Evolutionary conservation across 805 yeast genomes (phyloP).

Genomic region (Metschnikowia continentalis): DNA sequence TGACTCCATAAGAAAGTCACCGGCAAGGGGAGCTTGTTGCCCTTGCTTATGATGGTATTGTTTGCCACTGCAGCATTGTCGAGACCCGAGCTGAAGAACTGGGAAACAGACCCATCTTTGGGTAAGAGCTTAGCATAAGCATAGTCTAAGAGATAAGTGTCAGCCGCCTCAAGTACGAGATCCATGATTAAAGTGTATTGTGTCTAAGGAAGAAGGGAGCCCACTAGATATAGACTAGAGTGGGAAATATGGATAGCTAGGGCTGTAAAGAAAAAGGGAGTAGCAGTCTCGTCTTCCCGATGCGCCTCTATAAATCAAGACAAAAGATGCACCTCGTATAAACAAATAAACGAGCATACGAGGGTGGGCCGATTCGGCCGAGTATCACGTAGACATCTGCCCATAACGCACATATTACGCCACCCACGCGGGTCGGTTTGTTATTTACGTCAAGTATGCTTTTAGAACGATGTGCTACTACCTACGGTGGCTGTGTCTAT

Average conservation of each 20-base stretch:
- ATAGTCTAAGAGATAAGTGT: conserved; percentile 69
- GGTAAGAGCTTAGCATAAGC: conserved; percentile 71
- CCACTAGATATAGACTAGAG: not conserved
- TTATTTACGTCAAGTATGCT: not conserved
- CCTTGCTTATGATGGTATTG: conserved; percentile 12
- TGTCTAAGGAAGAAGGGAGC: not conserved
- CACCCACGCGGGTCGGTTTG: not conserved
- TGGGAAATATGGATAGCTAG: not conserved
- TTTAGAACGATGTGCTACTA: not conserved
- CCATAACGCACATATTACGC: conserved; percentile 1
- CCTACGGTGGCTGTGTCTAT: not conserved
- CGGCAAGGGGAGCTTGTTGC: conserved; percentile 15
- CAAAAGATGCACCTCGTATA: conserved; percentile 2
- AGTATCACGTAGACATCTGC: conserved; percentile 3
- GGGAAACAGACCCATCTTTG: conserved; percentile 40
- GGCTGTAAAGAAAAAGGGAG: not conserved
- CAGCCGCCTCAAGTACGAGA: conserved; percentile 78
- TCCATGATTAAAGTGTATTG: conserved; percentile 54
- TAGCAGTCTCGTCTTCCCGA: not conserved
- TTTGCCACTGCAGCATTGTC: conserved; percentile 13
- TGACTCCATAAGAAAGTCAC: conserved; percentile 11
- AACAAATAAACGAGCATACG: conserved; percentile 13
- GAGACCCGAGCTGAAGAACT: conserved; percentile 13
- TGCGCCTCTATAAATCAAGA: conserved; percentile 1
- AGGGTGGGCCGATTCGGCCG: conserved; percentile 13